Percentiles rank a stretch among this genome's conserved stretches.
These are phyloP conservation scores for Solanum hybrid DNA, from an alignment of 305 asterid species.

Conservation along the genomic window DNA sequence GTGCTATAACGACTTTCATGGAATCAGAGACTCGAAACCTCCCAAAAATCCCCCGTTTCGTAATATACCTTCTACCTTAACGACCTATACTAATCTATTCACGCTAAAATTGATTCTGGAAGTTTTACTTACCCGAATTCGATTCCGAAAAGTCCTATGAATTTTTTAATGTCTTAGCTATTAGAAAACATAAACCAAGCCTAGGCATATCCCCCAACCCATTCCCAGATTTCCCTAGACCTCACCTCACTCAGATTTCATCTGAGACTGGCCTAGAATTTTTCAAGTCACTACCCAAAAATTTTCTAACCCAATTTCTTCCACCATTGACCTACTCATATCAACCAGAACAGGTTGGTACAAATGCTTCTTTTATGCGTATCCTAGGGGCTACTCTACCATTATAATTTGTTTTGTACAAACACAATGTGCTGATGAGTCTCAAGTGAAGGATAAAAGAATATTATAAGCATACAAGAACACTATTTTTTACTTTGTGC, in stretches of 20 bases:
- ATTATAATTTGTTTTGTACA: neutral
- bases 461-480: neutral
- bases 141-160: neutral
- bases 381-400: neutral
- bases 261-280: neutral
- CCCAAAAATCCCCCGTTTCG: neutral
- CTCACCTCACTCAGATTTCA: neutral
- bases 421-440: neutral
- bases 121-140: neutral
- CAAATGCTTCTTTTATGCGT: neutral
- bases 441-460: neutral
- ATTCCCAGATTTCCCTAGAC: neutral
- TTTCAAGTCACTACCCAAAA: neutral
- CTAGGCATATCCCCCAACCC: neutral
- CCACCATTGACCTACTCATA: neutral
- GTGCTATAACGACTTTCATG: neutral
- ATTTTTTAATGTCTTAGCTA: neutral
- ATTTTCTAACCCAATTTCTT: neutral
- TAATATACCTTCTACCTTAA: neutral
- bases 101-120: neutral
- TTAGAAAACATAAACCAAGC: neutral
- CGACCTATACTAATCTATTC: neutral
- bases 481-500: neutral
- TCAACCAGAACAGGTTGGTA: neutral
- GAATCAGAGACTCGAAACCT: neutral